These are phyloP conservation scores for Barnettozyma wickerhamii DNA, from an alignment of 805 yeast genomes.

Conservation along the genomic window DNA sequence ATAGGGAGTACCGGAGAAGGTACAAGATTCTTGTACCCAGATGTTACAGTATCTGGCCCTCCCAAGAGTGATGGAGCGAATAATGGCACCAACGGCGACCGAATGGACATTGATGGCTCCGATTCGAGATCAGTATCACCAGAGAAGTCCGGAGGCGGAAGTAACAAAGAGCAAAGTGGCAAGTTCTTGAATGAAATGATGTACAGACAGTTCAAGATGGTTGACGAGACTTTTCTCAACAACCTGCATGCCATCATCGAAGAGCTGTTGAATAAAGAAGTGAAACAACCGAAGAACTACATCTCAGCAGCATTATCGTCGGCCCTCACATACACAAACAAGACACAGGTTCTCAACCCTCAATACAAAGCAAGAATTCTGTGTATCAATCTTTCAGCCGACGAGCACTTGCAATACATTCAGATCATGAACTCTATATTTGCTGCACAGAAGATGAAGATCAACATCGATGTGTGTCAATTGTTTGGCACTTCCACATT, in stretches of 20 bases:
- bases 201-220: conserved; percentile 79
- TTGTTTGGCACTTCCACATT: conserved; percentile 71
- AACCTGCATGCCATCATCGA: conserved; percentile 38
- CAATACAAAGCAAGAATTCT: conserved; percentile 62
- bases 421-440: conserved; percentile 94
- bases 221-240: conserved; percentile 68
- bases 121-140: conserved; percentile 17
- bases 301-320: conserved; percentile 70
- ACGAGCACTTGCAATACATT: conserved; percentile 76
- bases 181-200: conserved; percentile 49
- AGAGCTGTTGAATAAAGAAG: conserved; percentile 26
- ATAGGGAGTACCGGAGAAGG: conserved; percentile 72
- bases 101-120: background rate
- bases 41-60: conserved; percentile 1
- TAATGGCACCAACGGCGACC: no score
- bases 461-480: conserved; percentile 89
- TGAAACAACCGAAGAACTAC: conserved; percentile 36
- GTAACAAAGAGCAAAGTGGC: conserved; percentile 8
- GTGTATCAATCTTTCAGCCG: conserved; percentile 63
- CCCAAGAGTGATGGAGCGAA: background rate
- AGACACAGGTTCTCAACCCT: conserved; percentile 37
- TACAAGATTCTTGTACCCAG: conserved; percentile 68
- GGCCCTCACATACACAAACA: conserved; percentile 77
- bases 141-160: conserved; percentile 1
- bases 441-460: conserved; percentile 89